A percentile compares a stretch with the other conserved stretches of the same genome.
Conservation (phyloP, 805 yeast genomes). For the Ogataea nonfermentans region DNA sequence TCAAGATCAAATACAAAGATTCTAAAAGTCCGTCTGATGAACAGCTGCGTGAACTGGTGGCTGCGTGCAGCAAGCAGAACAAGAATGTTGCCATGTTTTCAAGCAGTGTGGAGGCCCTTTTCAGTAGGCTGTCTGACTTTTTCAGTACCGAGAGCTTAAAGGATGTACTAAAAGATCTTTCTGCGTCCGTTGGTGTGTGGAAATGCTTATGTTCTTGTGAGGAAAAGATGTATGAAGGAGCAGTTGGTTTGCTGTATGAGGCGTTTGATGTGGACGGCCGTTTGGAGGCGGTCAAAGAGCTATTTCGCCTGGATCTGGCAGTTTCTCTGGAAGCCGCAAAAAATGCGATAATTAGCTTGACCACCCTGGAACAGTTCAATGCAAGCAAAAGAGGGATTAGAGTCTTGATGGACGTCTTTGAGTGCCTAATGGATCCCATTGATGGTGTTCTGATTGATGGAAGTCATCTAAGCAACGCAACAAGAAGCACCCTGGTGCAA, state of each 20-base stretch:
- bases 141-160: constrained; percentile 24
- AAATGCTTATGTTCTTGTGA: constrained; percentile 68
- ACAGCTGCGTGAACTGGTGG: constrained; percentile 21
- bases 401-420: constrained; percentile 69
- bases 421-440: constrained; percentile 63
- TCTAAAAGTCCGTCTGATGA: constrained; percentile 14
- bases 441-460: constrained; percentile 46
- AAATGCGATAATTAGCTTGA: constrained; percentile 27
- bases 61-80: constrained; percentile 30
- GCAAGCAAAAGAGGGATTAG: constrained; percentile 53
- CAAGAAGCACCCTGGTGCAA: constrained; percentile 29
- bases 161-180: constrained; percentile 38
- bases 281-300: constrained; percentile 63
- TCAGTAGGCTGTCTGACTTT: constrained; percentile 28
- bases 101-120: constrained; percentile 22
- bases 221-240: constrained; percentile 57
- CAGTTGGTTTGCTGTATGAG: constrained; percentile 70
- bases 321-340: constrained; percentile 44
- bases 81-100: constrained; percentile 21
- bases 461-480: constrained; percentile 8
- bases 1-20: constrained; percentile 18
- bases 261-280: constrained; percentile 80
- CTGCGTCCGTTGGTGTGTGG: constrained; percentile 65
- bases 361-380: constrained; percentile 19
- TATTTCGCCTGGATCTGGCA: constrained; percentile 45